Percentiles rank a stretch among this genome's conserved stretches.
Evolutionary conservation across 352 stramenopile genomes (phyloP).

Genomic region (Phytophthora cryptogea): DNA sequence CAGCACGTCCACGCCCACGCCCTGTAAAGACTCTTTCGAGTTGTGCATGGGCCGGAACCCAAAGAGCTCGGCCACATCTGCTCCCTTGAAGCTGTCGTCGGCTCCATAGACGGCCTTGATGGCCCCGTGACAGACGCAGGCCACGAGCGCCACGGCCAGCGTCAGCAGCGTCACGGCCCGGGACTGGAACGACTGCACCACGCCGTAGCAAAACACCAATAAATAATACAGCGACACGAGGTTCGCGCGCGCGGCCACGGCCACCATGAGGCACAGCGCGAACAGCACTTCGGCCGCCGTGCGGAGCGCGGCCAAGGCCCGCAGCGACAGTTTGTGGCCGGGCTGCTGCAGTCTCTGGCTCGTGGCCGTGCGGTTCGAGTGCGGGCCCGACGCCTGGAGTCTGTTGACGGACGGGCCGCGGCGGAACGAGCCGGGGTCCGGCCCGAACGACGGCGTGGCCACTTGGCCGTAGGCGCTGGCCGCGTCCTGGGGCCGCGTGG

Average conservation of each 20-base stretch:
- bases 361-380: conserved; percentile 9
- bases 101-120: conserved; percentile 26
- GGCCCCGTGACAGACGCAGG: conserved; percentile 50
- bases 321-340: conserved; percentile 27
- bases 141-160: conserved; percentile 48
- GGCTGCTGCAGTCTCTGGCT: conserved; percentile 1
- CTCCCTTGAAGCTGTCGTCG: conserved; percentile 18
- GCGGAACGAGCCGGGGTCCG: conserved; percentile 10
- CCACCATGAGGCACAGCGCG: conserved; percentile 55
- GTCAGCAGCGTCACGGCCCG: conserved; percentile 45
- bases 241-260: conserved; percentile 55
- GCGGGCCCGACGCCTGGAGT: conserved; percentile 16
- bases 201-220: conserved; percentile 65
- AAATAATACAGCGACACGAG: conserved; percentile 73
- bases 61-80: conserved; percentile 39
- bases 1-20: conserved; percentile 64
- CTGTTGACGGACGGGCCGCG: conserved; percentile 13
- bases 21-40: conserved; percentile 42
- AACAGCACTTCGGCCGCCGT: conserved; percentile 41
- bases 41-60: conserved; percentile 49
- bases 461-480: conserved; percentile 41
- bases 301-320: conserved; percentile 27
- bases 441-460: conserved; percentile 33
- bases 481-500: conserved; percentile 21
- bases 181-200: conserved; percentile 71